Conservation (phyloP, 2,329 filamentous ascomycete genomes). For the Trichoderma arundinaceum region DNA sequence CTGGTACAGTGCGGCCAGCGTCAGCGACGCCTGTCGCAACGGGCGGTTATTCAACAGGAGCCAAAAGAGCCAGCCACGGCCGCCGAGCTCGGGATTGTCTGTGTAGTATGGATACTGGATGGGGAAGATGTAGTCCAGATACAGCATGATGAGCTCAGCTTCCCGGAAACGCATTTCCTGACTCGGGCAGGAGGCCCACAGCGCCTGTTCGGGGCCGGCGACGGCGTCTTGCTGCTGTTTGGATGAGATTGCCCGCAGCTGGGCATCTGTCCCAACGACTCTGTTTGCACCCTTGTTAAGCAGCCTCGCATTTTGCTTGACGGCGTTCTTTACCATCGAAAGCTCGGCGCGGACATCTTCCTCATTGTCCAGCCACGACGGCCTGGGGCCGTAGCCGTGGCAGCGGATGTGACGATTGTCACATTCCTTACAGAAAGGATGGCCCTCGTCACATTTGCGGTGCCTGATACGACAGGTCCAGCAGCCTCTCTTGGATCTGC, state of each 20-base stretch:
- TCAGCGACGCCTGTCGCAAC: conserved; percentile 20
- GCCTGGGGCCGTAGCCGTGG: conserved; percentile 24
- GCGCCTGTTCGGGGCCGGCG: conserved; percentile 9
- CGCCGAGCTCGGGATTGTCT: conserved; percentile 19
- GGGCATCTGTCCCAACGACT: conserved; percentile 11
- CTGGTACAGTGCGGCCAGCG: conserved; percentile 25
- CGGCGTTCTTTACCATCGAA: conserved; percentile 23
- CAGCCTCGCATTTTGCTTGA: conserved; percentile 26
- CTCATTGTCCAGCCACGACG: conserved; percentile 20
- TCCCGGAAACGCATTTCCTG: conserved; percentile 26
- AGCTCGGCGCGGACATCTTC: conserved; percentile 24
- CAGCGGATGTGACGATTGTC: conserved; percentile 27
- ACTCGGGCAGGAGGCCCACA: conserved; percentile 27
- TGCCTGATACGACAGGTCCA: conserved; percentile 29
- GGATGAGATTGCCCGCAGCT: conserved; percentile 8
- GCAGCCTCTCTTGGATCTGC: conserved; percentile 27
- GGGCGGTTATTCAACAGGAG: conserved; percentile 23
- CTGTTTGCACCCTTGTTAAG: conserved; percentile 18
- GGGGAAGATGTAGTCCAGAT: conserved; percentile 28
- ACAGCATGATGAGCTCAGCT: conserved; percentile 30
- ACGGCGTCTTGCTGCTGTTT: conserved; percentile 10
- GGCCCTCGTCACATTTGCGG: conserved; percentile 27
- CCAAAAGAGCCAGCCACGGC: conserved; percentile 28
- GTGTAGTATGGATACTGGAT: conserved; percentile 28
- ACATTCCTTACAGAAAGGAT: conserved; percentile 24